These are phyloP conservation scores for Xylaria acuta DNA, from an alignment of 495 filamentous ascomycete genomes.

Conservation along the genomic window DNA sequence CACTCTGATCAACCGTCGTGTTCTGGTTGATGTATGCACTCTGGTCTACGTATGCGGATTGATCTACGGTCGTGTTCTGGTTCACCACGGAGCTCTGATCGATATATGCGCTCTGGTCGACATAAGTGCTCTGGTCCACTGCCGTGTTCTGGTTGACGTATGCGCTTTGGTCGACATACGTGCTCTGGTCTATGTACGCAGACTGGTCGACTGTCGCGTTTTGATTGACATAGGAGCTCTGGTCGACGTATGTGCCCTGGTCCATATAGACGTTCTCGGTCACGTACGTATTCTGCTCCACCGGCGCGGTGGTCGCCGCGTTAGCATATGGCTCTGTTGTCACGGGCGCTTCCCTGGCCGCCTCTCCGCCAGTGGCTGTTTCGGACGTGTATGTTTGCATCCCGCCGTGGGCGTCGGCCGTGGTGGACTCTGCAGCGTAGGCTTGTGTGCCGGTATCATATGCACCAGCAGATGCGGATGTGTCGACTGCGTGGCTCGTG, in stretches of 20 bases:
- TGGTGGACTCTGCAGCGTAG: neutral
- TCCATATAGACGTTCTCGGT: conserved; percentile 7
- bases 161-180: neutral
- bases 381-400: neutral
- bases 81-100: neutral
- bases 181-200: neutral
- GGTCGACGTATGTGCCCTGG: conserved; percentile 3
- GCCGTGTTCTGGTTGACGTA: conserved; percentile 5
- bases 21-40: conserved; percentile 12
- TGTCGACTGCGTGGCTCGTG: neutral
- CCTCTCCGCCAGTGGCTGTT: neutral
- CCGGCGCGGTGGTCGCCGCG: neutral
- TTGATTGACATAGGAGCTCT: conserved; percentile 8
- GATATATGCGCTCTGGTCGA: conserved; percentile 3
- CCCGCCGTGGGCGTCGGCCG: neutral
- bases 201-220: neutral
- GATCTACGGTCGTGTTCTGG: neutral
- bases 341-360: neutral
- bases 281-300: conserved; percentile 16
- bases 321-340: neutral
- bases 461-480: neutral
- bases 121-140: neutral
- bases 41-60: conserved; percentile 9
- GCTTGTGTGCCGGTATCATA: neutral
- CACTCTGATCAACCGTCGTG: neutral